Conservation (phyloP, 208 protist genomes). For the Wallacemonas collosoma region DNA sequence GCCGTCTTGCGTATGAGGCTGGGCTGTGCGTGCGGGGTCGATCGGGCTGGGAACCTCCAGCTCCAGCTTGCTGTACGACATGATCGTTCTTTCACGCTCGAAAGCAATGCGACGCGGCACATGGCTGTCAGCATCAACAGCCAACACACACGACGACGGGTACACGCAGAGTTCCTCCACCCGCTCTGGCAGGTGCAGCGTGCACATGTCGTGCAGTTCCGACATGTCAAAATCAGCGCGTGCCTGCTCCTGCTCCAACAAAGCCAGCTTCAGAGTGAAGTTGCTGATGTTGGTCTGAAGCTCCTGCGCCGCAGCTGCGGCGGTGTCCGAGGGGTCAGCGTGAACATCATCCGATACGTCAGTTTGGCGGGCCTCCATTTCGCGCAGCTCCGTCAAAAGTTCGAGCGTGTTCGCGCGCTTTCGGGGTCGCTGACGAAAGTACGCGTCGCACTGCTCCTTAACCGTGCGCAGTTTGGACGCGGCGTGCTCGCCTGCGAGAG, state of each 20-base stretch:
- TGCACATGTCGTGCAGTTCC: constrained; percentile 56
- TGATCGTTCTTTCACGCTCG: constrained; percentile 65
- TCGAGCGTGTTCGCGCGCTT: constrained; percentile 47
- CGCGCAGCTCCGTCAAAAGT: constrained; percentile 43
- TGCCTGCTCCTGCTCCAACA: constrained; percentile 45
- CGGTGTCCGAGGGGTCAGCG: neutral
- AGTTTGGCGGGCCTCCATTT: neutral
- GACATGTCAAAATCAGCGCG: constrained; percentile 46
- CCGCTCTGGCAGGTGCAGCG: constrained; percentile 57
- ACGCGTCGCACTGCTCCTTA: constrained; percentile 50
- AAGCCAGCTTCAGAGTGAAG: constrained; percentile 28
- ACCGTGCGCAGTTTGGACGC: constrained; percentile 28
- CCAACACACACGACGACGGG: constrained; percentile 46
- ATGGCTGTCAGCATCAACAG: constrained; percentile 19
- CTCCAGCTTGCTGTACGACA: constrained; percentile 63
- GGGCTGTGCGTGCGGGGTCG: constrained; percentile 27
- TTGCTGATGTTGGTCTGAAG: constrained; percentile 23
- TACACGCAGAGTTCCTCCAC: constrained; percentile 31
- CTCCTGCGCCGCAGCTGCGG: constrained; percentile 10
- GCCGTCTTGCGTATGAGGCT: constrained; percentile 7
- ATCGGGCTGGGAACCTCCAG: constrained; percentile 51
- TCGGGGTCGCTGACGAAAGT: constrained; percentile 43
- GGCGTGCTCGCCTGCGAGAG: constrained; percentile 63
- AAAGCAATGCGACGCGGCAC: constrained; percentile 48
- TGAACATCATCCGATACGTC: too few species aligned